Base-by-base conservation (phyloP, 371 early-diverging fungal genomes). In the Mortierella sp. region DNA sequence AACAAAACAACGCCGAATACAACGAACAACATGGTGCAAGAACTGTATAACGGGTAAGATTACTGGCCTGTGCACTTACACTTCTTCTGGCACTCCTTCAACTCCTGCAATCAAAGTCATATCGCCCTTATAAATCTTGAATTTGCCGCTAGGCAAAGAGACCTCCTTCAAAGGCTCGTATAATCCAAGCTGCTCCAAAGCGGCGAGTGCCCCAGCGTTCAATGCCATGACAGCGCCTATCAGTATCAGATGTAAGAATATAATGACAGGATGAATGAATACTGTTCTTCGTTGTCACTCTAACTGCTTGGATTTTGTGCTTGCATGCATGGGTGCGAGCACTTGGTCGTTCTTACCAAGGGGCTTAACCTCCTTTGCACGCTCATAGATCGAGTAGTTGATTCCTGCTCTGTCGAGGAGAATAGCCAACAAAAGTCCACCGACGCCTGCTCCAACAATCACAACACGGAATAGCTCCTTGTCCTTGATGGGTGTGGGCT, bases 211-310 rank as follows among this genome's bases (percentile, higher is more conserved):
- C 0, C 73, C 73, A n/a, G 78, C 73, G 28, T 48, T 60, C n/a
- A 78, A 42, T 1, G 73, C 58, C 71, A 77, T 77, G 16, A 73
- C 72, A 11, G 73, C 47, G 28, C 78, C 78, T 78, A 6, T 60
- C 31, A 31, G 2, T 60, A 16, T 24, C 31, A 60, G 1, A 28
- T 26, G n/a, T 31, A 31, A 28, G 16, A 31, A 10, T 31, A 10
- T 4, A 6, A 31, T 13, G 42, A 16, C 14, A 60, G 28, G 1
- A 28, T 60, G 60, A 31, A 16, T 50, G 16, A 16, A 50, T 11
- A 50, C 16, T 13, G 16, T 16, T 50, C 50, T 38, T 38, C 1
- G 42, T 38, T 3, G 16, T 3, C 50, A 16, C 50, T 16, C 14
- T 50, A 2, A 50, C 50, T 14, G 16, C 16, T 14, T 13, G 50